These are phyloP conservation scores for Rubus parviflorus DNA, from an alignment of 306 rosid genomes.

Conservation along the genomic window DNA sequence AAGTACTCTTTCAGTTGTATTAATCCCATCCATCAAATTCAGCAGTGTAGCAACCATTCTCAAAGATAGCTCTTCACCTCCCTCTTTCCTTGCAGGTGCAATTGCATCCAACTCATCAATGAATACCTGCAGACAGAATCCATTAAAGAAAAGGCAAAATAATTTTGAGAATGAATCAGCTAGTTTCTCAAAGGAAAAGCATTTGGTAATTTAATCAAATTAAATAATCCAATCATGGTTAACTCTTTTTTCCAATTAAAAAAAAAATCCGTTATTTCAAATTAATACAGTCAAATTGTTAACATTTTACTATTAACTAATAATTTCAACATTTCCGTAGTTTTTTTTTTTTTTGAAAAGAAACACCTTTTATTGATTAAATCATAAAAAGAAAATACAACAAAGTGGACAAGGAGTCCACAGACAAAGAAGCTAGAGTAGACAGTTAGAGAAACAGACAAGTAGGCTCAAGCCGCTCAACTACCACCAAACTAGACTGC, in stretches of 20 bases:
- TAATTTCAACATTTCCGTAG: not conserved
- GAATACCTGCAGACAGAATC: slow-evolving; percentile 56
- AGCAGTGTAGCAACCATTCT: slow-evolving; percentile 79
- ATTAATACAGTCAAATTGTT: not conserved
- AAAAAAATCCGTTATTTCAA: not conserved
- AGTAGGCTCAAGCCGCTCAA: not conserved
- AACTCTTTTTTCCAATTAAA: not conserved
- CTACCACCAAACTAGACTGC: not conserved
- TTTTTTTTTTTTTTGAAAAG: not conserved
- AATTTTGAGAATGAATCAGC: not conserved
- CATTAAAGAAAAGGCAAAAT: slow-evolving; percentile 17
- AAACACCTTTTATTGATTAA: not conserved
- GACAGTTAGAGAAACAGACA: not conserved
- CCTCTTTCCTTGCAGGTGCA: slow-evolving; percentile 86
- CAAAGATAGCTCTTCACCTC: slow-evolving; percentile 85
- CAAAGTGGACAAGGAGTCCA: not conserved
- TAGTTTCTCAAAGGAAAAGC: slow-evolving; percentile 3
- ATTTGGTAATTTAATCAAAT: not conserved
- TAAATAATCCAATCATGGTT: not conserved
- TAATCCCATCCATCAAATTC: slow-evolving; percentile 83
- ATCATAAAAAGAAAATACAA: not conserved
- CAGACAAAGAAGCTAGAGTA: not conserved
- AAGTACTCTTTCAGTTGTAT: slow-evolving; percentile 64
- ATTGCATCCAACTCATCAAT: slow-evolving; percentile 95
- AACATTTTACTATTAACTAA: not conserved